Conservation (phyloP, 768 basidiomycete genomes). For the Rhizopogon rudus region DNA sequence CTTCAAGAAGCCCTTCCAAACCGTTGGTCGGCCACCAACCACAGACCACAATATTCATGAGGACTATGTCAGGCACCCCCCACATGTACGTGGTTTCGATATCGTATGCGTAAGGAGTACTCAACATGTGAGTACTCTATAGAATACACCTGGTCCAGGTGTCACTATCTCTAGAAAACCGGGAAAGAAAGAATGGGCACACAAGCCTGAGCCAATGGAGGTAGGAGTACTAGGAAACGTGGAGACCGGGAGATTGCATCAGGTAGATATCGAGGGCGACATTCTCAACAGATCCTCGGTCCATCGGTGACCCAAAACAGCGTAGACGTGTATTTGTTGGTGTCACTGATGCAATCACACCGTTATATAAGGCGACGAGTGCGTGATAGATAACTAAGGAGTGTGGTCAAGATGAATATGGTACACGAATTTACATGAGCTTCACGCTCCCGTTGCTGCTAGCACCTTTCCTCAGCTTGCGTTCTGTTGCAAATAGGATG, state of each 20-base stretch:
- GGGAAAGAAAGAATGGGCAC: constrained; percentile 19
- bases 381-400: constrained; percentile 12
- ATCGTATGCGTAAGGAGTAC: neutral
- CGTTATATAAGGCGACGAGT: neutral
- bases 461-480: constrained; percentile 61
- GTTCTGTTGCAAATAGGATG: constrained; percentile 77
- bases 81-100: constrained; percentile 15
- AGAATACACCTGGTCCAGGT: constrained; percentile 13
- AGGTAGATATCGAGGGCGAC: constrained; percentile 12
- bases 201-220: constrained; percentile 6
- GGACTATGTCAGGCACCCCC: constrained; percentile 27
- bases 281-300: constrained; percentile 18
- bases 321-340: neutral
- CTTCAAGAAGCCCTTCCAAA: constrained; percentile 26
- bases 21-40: constrained; percentile 18
- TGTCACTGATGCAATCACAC: neutral
- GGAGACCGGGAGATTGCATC: constrained; percentile 12
- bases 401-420: constrained; percentile 4
- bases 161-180: constrained; percentile 3
- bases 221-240: constrained; percentile 17
- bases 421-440: constrained; percentile 22
- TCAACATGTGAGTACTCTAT: neutral
- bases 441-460: constrained; percentile 25
- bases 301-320: constrained; percentile 9
- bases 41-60: constrained; percentile 29